phyloP scores from a whole-genome alignment of 2,329 filamentous ascomycete species.

The Pseudogymnoascus sp. region DNA sequence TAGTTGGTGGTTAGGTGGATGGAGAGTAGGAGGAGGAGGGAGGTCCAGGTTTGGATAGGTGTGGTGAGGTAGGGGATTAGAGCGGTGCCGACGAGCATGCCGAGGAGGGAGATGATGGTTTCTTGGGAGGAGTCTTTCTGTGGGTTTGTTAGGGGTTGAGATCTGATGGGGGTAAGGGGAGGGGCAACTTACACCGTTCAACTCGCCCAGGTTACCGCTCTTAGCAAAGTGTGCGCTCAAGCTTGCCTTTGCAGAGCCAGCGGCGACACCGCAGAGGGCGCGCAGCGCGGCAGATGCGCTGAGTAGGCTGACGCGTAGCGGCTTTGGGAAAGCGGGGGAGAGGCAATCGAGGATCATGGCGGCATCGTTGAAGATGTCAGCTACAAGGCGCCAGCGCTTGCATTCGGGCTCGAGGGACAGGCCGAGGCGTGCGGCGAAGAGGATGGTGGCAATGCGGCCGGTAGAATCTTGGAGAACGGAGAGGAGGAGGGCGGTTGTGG shows the following conservation, averaged over 20 bases:
- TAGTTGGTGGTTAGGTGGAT: constrained; percentile 77
- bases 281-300: constrained; percentile 55
- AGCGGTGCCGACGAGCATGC: constrained; percentile 76
- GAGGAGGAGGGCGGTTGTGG: constrained; percentile 58
- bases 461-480: constrained; percentile 59
- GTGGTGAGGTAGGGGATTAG: constrained; percentile 71
- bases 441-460: constrained; percentile 59
- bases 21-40: constrained; percentile 64
- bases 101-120: constrained; percentile 81
- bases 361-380: constrained; percentile 64
- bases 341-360: constrained; percentile 65
- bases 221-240: constrained; percentile 87
- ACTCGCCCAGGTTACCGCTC: constrained; percentile 79
- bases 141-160: constrained; percentile 12
- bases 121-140: constrained; percentile 87
- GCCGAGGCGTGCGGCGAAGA: constrained; percentile 62
- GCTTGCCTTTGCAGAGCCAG: constrained; percentile 82
- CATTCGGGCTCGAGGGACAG: constrained; percentile 64
- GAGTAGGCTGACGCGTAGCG: constrained; percentile 48
- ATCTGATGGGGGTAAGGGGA: not conserved
- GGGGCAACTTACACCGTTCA: constrained; percentile 62
- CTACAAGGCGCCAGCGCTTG: constrained; percentile 63
- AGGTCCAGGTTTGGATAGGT: constrained; percentile 63
- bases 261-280: constrained; percentile 79
- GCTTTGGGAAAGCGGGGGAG: constrained; percentile 55